Evolutionary conservation across 768 basidiomycete species (phyloP), one percentile per base, ranked within the genome.

Genomic region (Russula dissimulans): DNA sequence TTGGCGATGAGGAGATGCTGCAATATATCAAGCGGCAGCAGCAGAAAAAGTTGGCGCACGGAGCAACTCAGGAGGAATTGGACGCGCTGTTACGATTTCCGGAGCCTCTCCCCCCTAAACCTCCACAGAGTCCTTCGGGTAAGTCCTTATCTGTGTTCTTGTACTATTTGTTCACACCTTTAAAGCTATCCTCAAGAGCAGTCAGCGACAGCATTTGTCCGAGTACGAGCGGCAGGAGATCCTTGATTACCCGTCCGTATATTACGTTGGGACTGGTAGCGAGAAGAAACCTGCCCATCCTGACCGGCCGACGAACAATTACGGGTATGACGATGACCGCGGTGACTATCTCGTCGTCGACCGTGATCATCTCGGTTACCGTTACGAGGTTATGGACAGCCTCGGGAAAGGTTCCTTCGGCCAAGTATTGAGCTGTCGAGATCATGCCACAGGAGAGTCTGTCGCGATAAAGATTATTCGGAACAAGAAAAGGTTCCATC

Each of bases 401-500:
- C 84, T 98, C 43, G 97, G 97, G 49, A 98, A 98, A 74, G 97
- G 97, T 43, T 97, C 95, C 8, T 99, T 99, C 67, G 97, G 97
- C 17, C 97, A 98, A 70, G 97, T 99, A 14, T 73, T 97, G 18
- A 87, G 91, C 69, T 97, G 95, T 72, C 86, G 95, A 44, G 97
- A 98, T 73, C 91, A 98, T 70, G 85, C 84, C 68, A 93, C 94
- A 12, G 97, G 97, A 10, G 83, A 90, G 67, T 94, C 92, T n/a
- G 91, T 98, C 10, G 97, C 97, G 17, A 86, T 99, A 76, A 99
- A 99, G 79, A 98, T 99, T 63, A 98, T 99, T 67, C 85, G 97
- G 43, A 98, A 98, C 78, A 98, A 97, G 79, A 97, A 98, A 74
- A 81, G 97, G 50, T 98, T 98, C 77, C 95, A 98, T 71, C 91